phyloP scores from a whole-genome alignment of 768 basidiomycete species.

The Termitomyces sp. region DNA sequence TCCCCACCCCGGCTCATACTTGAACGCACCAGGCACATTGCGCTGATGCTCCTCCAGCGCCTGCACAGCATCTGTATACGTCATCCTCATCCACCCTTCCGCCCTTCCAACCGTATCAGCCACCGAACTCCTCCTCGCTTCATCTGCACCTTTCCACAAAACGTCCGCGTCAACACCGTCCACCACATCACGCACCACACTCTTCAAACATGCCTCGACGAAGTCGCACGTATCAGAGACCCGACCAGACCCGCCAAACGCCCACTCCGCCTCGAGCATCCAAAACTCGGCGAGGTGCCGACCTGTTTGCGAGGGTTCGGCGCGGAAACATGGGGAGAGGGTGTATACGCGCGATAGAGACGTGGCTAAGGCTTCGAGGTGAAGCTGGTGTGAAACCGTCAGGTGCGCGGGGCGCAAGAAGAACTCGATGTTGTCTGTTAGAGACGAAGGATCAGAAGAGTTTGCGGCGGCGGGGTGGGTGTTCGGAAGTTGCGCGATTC shows the following conservation, averaged over 20 bases:
- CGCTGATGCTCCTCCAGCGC: slow-evolving; percentile 39
- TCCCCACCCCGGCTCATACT: slow-evolving; percentile 62
- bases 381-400: slow-evolving; percentile 94
- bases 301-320: slow-evolving; percentile 81
- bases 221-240: slow-evolving; percentile 39
- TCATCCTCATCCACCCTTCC: slow-evolving; percentile 61
- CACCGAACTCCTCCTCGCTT: slow-evolving; percentile 25
- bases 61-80: slow-evolving; percentile 71
- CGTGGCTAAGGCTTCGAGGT: slow-evolving; percentile 82
- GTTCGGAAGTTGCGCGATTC: slow-evolving; percentile 39
- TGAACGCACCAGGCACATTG: slow-evolving; percentile 35
- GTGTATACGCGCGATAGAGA: slow-evolving; percentile 85
- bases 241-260: slow-evolving; percentile 20
- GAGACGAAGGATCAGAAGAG: slow-evolving; percentile 4
- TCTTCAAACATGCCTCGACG: slow-evolving; percentile 30
- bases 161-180: slow-evolving; percentile 22
- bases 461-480: slow-evolving; percentile 21
- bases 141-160: slow-evolving; percentile 36
- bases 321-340: slow-evolving; percentile 90
- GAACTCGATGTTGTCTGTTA: slow-evolving; percentile 41
- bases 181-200: slow-evolving; percentile 16
- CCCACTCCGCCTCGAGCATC: slow-evolving; percentile 98
- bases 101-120: slow-evolving; percentile 27
- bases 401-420: slow-evolving; percentile 76
- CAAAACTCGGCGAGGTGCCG: slow-evolving; percentile 97